A percentile compares a stretch with the other conserved stretches of the same genome.
Evolutionary conservation across 305 asterid species (phyloP).

Genomic region (Fraxinus paxiana): DNA sequence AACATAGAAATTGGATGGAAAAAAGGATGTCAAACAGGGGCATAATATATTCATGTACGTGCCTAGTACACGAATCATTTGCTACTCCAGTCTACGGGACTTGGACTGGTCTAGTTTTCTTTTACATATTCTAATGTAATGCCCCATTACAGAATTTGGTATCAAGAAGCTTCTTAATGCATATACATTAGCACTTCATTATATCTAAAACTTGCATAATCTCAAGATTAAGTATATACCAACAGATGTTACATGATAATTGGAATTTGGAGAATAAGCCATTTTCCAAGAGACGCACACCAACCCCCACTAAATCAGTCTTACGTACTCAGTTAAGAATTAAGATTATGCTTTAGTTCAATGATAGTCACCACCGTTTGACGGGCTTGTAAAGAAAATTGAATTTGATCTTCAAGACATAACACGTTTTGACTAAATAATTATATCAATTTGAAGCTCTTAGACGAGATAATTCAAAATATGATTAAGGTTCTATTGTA

Average conservation of each 20-base stretch:
- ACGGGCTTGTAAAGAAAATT: neutral
- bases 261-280: constrained; percentile 44
- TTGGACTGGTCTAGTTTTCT: constrained; percentile 19
- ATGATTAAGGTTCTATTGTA: too few species aligned
- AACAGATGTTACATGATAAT: constrained; percentile 34
- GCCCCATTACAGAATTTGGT: constrained; percentile 36
- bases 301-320: constrained; percentile 29
- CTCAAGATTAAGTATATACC: constrained; percentile 11
- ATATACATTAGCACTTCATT: constrained; percentile 15
- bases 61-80: too few species aligned
- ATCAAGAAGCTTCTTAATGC: constrained; percentile 54
- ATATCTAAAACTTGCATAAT: constrained; percentile 6
- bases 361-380: too few species aligned
- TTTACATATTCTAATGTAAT: constrained; percentile 27
- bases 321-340: neutral
- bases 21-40: too few species aligned
- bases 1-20: too few species aligned
- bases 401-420: neutral
- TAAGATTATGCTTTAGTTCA: neutral
- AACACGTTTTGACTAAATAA: neutral
- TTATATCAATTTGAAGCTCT: too few species aligned
- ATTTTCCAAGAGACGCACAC: constrained; percentile 12
- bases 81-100: too few species aligned
- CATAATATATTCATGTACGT: too few species aligned
- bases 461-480: too few species aligned